These are phyloP conservation scores for Butyriboletus loyo DNA, from an alignment of 768 basidiomycete species.

Conservation along the genomic window DNA sequence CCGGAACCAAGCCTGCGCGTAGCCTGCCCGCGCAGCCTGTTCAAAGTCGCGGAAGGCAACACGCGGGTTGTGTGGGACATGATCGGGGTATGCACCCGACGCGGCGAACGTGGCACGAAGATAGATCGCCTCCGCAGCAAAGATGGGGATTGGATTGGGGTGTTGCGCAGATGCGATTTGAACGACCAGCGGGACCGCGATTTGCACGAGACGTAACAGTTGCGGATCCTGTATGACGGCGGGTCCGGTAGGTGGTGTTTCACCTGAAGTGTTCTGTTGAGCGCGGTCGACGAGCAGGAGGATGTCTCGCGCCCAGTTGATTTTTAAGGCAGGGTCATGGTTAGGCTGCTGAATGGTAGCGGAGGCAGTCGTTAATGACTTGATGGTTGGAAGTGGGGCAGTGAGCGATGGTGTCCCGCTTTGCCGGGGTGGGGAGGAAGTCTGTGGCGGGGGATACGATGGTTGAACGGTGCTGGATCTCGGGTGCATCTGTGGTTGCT, in stretches of 20 bases:
- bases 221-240: constrained; percentile 55
- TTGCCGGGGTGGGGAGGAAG: constrained; percentile 25
- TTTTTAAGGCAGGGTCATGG: constrained; percentile 56
- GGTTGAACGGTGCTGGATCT: constrained; percentile 15
- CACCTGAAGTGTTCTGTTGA: constrained; percentile 36
- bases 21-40: constrained; percentile 73
- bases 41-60: constrained; percentile 90
- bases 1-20: constrained; percentile 83
- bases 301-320: constrained; percentile 83
- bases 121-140: constrained; percentile 72
- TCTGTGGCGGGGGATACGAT: constrained; percentile 17
- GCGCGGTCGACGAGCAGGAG: constrained; percentile 69
- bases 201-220: constrained; percentile 55
- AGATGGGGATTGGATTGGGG: constrained; percentile 35
- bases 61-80: constrained; percentile 64
- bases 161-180: constrained; percentile 44
- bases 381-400: constrained; percentile 63
- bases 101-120: constrained; percentile 72
- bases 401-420: constrained; percentile 50
- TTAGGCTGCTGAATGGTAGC: constrained; percentile 50
- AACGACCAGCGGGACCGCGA: constrained; percentile 65
- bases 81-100: constrained; percentile 67
- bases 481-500: constrained; percentile 21
- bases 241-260: constrained; percentile 48
- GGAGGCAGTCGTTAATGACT: constrained; percentile 52